Base-by-base conservation (phyloP, 306 rosid species). In the Pyrus bretschneideri region DNA sequence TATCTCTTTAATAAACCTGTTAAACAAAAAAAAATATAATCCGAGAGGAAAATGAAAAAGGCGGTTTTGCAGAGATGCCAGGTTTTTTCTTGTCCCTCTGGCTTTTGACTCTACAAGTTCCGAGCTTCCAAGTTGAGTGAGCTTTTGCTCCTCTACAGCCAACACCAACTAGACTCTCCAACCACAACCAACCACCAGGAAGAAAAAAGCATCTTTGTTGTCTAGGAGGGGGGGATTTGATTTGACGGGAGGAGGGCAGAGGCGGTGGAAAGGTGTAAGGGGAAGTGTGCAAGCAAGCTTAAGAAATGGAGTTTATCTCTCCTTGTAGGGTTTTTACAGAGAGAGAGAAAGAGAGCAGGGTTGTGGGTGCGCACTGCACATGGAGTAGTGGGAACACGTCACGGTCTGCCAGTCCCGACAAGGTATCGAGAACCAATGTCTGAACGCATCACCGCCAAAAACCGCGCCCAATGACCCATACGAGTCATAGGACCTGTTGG, bases 321-420 rank as follows among this genome's bases (percentile, higher is more conserved):
- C 5, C 25, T 30, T 1, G 14, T 27, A 2, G 55, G 6, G 8
- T 49, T 49, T 72, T 0, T 7, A 35, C 10, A 5, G 21, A 49
- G 8, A 40, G 51, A 62, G 3, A 22, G 80, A 46, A 35, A 3
- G 62, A 71, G 33, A 17, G 44, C 13, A 19, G 4, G 13, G 62
- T 57, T 49, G 80, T 78, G 79, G 87, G 89, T 85, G 90, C 79
- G 64, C 84, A 79, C 72, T 85, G 90, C 79, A 46, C 84, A 79
- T 74, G 58, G 77, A 67, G 82, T 33, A 80, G 81, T 83, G 89
- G 87, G 88, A 81, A 78, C 83, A 74, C 79, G 81, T 83, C 87
- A 76, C 22, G 64, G 82, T 79, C 83, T 61, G 55, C 64, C 35
- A 31, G 75, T 65, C 46, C 79, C 73, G 89, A 87, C 89, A 89